A percentile compares a stretch with the other conserved stretches of the same genome.
phyloP scores from a whole-genome alignment of 768 basidiomycete species.

The Auricularia sp. region DNA sequence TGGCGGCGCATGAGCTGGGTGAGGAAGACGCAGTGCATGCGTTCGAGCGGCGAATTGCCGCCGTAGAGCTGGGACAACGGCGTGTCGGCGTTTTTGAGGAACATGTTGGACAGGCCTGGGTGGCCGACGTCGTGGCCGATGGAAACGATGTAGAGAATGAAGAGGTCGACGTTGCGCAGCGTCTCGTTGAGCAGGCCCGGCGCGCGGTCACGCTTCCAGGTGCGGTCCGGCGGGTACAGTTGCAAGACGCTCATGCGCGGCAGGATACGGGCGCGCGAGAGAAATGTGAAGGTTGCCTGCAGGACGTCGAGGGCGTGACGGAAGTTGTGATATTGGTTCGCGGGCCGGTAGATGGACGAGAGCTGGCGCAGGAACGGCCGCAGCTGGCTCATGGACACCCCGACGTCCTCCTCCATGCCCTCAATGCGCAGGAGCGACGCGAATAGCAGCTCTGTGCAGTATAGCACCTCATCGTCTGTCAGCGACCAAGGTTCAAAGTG shows the following conservation, averaged over 20 bases:
- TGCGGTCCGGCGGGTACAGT: conserved; percentile 21
- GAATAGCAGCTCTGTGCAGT: conserved; percentile 78
- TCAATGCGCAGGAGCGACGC: conserved; percentile 75
- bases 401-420: conserved; percentile 36
- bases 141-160: conserved; percentile 79
- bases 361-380: conserved; percentile 74
- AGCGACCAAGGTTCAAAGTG: conserved; percentile 83
- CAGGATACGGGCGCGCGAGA: conserved; percentile 67
- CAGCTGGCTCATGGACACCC: conserved; percentile 52
- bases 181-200: conserved; percentile 15
- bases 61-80: conserved; percentile 84
- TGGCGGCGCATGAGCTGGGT: conserved; percentile 71
- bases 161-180: conserved; percentile 55
- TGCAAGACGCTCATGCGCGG: conserved; percentile 51
- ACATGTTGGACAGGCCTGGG: conserved; percentile 86
- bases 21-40: conserved; percentile 80
- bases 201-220: conserved; percentile 16
- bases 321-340: conserved; percentile 96
- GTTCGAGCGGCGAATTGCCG: conserved; percentile 82
- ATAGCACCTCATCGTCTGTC: conserved; percentile 69
- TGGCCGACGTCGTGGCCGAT: conserved; percentile 98
- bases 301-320: conserved; percentile 94
- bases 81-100: conserved; percentile 93
- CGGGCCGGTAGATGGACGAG: conserved; percentile 80
- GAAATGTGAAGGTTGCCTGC: conserved; percentile 82